Evolutionary conservation across 148 eudicot species (phyloP).

Genomic region (Rhododendron ferrugineum): DNA sequence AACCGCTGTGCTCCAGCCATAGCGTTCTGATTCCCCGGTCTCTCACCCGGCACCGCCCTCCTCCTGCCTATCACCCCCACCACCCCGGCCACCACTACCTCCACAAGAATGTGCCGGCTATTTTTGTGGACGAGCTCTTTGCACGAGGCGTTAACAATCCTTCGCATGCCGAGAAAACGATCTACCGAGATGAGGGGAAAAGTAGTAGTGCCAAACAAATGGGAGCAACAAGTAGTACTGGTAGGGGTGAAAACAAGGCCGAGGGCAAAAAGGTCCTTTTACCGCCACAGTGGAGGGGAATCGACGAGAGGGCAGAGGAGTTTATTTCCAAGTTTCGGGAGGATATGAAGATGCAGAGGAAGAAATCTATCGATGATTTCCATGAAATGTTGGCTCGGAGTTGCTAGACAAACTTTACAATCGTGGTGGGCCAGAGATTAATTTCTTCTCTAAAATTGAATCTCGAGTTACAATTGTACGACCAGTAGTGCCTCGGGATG

Average conservation of each 20-base stretch:
- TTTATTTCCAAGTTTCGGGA: conserved; percentile 54
- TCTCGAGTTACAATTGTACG: background rate
- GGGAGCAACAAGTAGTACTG: background rate
- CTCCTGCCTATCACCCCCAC: background rate
- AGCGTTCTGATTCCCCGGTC: background rate
- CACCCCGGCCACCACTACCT: background rate
- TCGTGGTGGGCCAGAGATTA: background rate
- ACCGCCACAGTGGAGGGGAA: conserved; percentile 28
- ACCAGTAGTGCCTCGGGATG: background rate
- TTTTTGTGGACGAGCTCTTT: conserved; percentile 28
- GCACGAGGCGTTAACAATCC: background rate
- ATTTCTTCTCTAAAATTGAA: background rate
- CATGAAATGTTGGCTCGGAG: conserved; percentile 70
- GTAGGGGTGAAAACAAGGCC: conserved; percentile 5
- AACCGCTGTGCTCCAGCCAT: background rate
- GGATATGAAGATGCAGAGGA: conserved; percentile 59
- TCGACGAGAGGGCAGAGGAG: conserved; percentile 78
- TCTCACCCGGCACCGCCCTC: background rate
- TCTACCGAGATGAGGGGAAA: background rate
- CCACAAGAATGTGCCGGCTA: conserved; percentile 7
- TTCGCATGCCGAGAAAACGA: background rate
- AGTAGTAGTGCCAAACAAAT: conserved; percentile 7
- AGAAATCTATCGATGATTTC: conserved; percentile 56
- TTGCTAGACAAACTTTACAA: conserved; percentile 10
- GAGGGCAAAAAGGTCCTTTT: conserved; percentile 16